Evolutionary conservation across 139 green algal species (phyloP), one percentile per base, ranked within the genome.

Genomic region (Picochlorum sp.): DNA sequence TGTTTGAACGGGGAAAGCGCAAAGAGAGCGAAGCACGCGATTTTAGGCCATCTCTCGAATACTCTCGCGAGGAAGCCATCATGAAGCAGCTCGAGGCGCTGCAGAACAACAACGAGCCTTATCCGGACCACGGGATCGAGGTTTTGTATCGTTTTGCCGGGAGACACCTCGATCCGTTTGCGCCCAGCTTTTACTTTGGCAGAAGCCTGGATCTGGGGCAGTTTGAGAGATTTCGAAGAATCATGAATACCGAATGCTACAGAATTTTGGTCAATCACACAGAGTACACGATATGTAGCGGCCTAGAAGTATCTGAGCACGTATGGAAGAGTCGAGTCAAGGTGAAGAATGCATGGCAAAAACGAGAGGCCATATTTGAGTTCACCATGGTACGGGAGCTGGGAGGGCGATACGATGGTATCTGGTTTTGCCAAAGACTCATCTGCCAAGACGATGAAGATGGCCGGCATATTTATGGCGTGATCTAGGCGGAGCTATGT

Each of bases 221-320:
- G 54, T 75, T 64, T 68, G 70, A 72, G 26, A 41, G 70, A 8
- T 78, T 73, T 58, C 58, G 71, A 24, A 38, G 71, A 14, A 78
- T 78, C 13, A 60, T 78, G 13, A 72, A 73, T 65, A 78, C 71
- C 3, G 21, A 28, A 24, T 71, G 47, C 38, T 77, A 69, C 14
- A 38, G 24, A 24, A 51, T 57, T 10, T 63, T 77, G 45, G n/a
- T 77, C 10, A 63, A 50, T n/a, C 38, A 57, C 24, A 63, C 57
- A 3, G 20, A 64, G 21, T 54, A 65, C 45, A 13, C 13, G 26
- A 18, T 70, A 24, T 23, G 64, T 13, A 65, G 51, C 28, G 64
- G 51, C 14, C 32, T 70, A 15, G 51, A 70, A 34, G 47, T 77
- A 58, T 62, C 64, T 10, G 70, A 77, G 18, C 7, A 11, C 6